Percentiles rank a stretch among this genome's conserved stretches.
phyloP scores from a whole-genome alignment of 805 yeast genomes.

The Cyberlindnera mississippiensis region DNA sequence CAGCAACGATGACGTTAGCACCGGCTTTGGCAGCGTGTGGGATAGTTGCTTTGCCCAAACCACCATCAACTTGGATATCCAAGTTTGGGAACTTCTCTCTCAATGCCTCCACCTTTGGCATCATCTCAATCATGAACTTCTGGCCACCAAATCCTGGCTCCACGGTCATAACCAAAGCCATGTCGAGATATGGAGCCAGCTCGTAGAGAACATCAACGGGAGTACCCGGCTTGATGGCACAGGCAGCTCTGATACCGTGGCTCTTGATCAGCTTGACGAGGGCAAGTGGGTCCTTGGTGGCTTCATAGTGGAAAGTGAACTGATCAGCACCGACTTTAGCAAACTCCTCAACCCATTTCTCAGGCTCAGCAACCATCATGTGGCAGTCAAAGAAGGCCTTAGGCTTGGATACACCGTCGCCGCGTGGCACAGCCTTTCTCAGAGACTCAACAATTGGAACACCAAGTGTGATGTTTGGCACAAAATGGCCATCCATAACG shows the following conservation, averaged over 20 bases:
- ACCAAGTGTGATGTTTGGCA: conserved; percentile 93
- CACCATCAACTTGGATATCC: conserved; percentile 96
- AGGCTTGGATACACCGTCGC: conserved; percentile 41
- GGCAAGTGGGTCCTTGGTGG: conserved; percentile 72
- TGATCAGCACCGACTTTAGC: conserved; percentile 95
- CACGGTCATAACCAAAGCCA: conserved; percentile 97
- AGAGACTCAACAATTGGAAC: conserved; percentile 81
- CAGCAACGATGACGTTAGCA: conserved; percentile 97
- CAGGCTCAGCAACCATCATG: conserved; percentile 95
- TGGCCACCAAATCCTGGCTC: conserved; percentile 99
- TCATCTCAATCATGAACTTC: conserved; percentile 91
- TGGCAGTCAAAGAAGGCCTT: conserved; percentile 83
- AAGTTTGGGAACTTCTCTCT: conserved; percentile 71
- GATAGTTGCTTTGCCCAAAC: conserved; percentile 82
- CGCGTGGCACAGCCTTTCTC: conserved; percentile 72
- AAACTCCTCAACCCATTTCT: conserved; percentile 88
- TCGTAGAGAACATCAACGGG: conserved; percentile 78
- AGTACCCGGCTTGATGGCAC: conserved; percentile 93
- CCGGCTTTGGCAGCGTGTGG: conserved; percentile 93
- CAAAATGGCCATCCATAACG: conserved; percentile 98
- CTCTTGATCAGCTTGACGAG: conserved; percentile 72
- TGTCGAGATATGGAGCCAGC: conserved; percentile 73
- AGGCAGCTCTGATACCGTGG: conserved; percentile 87
- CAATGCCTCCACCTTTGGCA: conserved; percentile 85
- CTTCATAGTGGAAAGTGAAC: conserved; percentile 94